Percentiles rank a stretch among this genome's conserved stretches.
Evolutionary conservation across 768 basidiomycete species (phyloP).

Genomic region (Pleurotus pulmonarius): DNA sequence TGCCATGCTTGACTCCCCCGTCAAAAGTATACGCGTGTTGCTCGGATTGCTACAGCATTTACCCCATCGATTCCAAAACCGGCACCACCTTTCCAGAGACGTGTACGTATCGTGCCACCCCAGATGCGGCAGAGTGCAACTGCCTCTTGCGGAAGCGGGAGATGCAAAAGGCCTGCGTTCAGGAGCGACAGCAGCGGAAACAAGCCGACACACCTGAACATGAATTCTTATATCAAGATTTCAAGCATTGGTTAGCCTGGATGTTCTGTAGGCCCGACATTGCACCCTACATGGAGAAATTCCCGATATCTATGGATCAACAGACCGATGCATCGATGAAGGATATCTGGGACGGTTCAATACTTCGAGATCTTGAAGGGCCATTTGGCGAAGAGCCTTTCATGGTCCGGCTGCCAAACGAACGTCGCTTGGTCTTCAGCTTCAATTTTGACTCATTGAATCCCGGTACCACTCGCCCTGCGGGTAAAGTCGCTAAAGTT

Average conservation of each 20-base stretch:
- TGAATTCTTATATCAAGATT: background rate
- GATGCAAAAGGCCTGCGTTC: too few relatives aligned
- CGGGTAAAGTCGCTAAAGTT: background rate
- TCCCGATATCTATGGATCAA: background rate
- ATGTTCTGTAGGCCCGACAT: background rate
- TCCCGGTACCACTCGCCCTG: background rate
- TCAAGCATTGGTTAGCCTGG: background rate
- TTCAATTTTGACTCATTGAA: background rate
- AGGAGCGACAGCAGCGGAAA: background rate
- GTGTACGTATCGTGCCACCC: constrained; percentile 5
- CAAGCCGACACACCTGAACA: background rate
- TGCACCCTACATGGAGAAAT: background rate
- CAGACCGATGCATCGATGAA: background rate
- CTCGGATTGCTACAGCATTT: constrained; percentile 2
- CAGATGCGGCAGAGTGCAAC: constrained; percentile 13
- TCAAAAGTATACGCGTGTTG: constrained; percentile 6
- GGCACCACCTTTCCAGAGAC: background rate
- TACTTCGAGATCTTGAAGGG: background rate
- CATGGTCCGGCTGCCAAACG: background rate
- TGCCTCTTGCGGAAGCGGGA: constrained; percentile 19
- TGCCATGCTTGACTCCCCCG: background rate
- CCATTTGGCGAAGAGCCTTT: background rate
- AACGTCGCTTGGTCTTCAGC: background rate
- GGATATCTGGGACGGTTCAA: background rate
- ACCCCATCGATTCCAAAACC: background rate